These are phyloP conservation scores for Lodderomyces jiufengensis DNA, from an alignment of 1,139 yeast species.

Conservation along the genomic window DNA sequence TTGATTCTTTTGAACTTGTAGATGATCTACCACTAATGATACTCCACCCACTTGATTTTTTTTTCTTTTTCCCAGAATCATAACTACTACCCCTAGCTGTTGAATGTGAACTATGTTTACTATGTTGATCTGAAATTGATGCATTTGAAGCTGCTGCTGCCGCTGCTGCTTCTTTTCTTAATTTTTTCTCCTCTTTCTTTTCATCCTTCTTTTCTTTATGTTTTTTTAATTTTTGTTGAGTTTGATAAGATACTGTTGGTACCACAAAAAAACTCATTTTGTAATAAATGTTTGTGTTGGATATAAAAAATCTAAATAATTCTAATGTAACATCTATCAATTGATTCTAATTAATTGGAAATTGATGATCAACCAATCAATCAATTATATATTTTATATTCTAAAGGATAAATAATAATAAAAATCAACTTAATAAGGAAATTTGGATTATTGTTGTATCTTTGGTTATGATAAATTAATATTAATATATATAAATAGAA, in stretches of 20 bases:
- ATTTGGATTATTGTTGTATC: not conserved
- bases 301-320: not conserved
- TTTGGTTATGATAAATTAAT: not conserved
- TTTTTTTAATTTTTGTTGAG: slow-evolving; percentile 28
- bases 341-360: not conserved
- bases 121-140: too few relatives aligned
- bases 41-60: slow-evolving; percentile 2
- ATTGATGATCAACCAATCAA: not conserved
- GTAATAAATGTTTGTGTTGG: not conserved
- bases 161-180: slow-evolving; percentile 4
- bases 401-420: not conserved
- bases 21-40: slow-evolving; percentile 1
- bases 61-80: not conserved
- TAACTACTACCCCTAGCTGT: not conserved
- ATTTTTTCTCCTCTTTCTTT: slow-evolving; percentile 11
- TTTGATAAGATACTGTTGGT: slow-evolving; percentile 31
- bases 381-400: not conserved
- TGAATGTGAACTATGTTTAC: not conserved
- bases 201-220: slow-evolving; percentile 16
- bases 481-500: too few relatives aligned
- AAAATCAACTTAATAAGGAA: not conserved
- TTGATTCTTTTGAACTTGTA: slow-evolving; percentile 3
- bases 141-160: too few relatives aligned
- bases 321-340: too few relatives aligned
- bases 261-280: slow-evolving; percentile 30